These are phyloP conservation scores for Camelina neglecta DNA, from an alignment of 345 rosid genomes.

Conservation along the genomic window DNA sequence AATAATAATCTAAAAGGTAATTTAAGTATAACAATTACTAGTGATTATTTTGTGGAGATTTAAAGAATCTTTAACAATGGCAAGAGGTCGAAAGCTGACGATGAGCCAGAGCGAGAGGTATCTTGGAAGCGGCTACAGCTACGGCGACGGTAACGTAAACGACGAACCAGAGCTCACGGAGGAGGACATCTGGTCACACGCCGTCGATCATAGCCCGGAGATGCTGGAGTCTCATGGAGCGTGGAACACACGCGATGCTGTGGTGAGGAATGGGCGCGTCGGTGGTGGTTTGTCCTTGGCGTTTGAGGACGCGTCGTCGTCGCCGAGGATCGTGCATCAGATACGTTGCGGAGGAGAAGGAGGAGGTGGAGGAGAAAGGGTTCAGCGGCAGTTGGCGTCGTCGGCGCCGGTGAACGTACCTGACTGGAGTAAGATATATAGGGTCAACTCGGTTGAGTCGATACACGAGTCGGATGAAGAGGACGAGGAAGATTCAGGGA, in stretches of 20 bases:
- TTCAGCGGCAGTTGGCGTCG: slow-evolving; percentile 39
- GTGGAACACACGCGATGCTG: slow-evolving; percentile 53
- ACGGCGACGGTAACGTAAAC: slow-evolving; percentile 39
- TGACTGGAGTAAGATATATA: slow-evolving; percentile 88
- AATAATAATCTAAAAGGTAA: neutral
- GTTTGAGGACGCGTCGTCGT: slow-evolving; percentile 55
- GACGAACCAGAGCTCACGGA: slow-evolving; percentile 68
- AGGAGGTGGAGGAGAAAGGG: slow-evolving; percentile 17
- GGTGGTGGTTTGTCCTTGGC: slow-evolving; percentile 80
- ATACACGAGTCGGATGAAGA: slow-evolving; percentile 74
- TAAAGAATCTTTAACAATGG: slow-evolving; percentile 34
- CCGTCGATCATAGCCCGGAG: slow-evolving; percentile 45
- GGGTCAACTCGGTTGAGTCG: slow-evolving; percentile 82
- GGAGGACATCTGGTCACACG: slow-evolving; percentile 88
- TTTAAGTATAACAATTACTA: neutral
- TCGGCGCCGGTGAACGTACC: slow-evolving; percentile 96
- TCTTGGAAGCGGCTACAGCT: slow-evolving; percentile 53
- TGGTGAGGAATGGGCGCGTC: slow-evolving; percentile 46
- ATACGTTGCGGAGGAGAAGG: slow-evolving; percentile 50
- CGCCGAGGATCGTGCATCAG: slow-evolving; percentile 81
- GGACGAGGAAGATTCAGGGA: slow-evolving; percentile 60
- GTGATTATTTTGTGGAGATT: slow-evolving; percentile 12
- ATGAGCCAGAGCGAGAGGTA: slow-evolving; percentile 78
- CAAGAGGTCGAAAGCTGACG: slow-evolving; percentile 72
- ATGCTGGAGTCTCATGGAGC: slow-evolving; percentile 22